Evolutionary conservation across 2,329 filamentous ascomycete genomes (phyloP).

Genomic region (Dactylella cylindrospora): DNA sequence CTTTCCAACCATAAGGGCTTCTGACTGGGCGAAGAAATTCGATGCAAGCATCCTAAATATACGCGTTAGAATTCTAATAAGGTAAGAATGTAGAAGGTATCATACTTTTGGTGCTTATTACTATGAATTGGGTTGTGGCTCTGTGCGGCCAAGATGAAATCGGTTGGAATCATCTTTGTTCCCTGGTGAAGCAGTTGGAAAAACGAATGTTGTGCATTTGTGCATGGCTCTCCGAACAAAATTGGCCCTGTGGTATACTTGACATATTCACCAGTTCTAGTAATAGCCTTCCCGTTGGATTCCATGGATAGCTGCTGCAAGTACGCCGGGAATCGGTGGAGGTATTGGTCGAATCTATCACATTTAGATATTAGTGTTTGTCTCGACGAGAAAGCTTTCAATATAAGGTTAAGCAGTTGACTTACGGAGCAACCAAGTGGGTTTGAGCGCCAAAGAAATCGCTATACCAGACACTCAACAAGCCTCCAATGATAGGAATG

Average conservation of each 20-base stretch:
- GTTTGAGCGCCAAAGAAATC: conserved; percentile 99
- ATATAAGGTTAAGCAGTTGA: conserved; percentile 46
- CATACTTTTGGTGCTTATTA: conserved; percentile 84
- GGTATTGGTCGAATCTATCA: conserved; percentile 89
- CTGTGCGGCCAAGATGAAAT: conserved; percentile 95
- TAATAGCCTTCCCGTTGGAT: conserved; percentile 97
- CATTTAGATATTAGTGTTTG: neutral
- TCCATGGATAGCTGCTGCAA: conserved; percentile 99
- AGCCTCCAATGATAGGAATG: conserved; percentile 86
- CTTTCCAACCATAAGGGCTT: conserved; percentile 90
- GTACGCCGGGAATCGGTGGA: conserved; percentile 98
- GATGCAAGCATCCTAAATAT: conserved; percentile 71
- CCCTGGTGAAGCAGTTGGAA: conserved; percentile 99
- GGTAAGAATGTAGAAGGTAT: neutral
- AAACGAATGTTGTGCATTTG: conserved; percentile 99
- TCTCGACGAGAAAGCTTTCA: neutral
- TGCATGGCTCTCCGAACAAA: conserved; percentile 96
- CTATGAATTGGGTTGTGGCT: conserved; percentile 92
- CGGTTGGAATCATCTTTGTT: conserved; percentile 96
- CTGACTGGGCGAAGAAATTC: conserved; percentile 87
- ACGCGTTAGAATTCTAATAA: conserved; percentile 24
- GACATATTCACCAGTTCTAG: conserved; percentile 79
- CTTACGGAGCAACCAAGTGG: conserved; percentile 90
- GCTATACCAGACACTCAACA: conserved; percentile 97
- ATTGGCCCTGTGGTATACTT: conserved; percentile 98